Conservation (phyloP, 345 rosid species). For the Leavenworthia alabamica region DNA sequence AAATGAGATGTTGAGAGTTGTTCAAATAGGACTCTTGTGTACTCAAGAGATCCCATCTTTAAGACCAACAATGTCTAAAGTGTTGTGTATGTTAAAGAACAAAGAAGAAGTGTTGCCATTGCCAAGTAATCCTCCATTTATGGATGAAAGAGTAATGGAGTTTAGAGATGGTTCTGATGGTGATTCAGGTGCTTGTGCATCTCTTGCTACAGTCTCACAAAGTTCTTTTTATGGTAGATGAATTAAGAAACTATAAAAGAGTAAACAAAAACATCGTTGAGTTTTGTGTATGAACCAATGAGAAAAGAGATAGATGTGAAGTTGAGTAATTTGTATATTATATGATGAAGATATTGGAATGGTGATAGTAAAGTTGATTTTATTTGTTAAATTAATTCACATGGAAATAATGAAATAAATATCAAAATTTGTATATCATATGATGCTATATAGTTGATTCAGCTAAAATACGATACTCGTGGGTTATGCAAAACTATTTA, state of each 20-base stretch:
- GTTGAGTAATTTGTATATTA: not conserved
- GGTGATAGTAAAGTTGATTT: no score
- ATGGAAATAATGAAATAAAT: no score
- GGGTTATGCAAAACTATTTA: no score
- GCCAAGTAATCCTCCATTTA: conserved; percentile 79
- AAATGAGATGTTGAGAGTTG: conserved; percentile 52
- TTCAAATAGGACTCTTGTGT: conserved; percentile 77
- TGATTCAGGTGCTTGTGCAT: conserved; percentile 39
- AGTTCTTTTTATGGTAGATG: conserved; percentile 67
- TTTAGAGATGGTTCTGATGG: conserved; percentile 49
- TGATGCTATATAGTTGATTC: no score
- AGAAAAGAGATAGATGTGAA: conserved; percentile 1
- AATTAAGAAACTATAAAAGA: not conserved
- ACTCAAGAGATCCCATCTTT: conserved; percentile 65
- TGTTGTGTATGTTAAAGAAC: conserved; percentile 60
- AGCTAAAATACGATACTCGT: no score
- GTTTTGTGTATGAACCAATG: conserved; percentile 5
- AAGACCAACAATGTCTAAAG: conserved; percentile 76
- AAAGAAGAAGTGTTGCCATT: conserved; percentile 57
- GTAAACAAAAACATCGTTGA: not conserved
- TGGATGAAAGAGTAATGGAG: conserved; percentile 80
- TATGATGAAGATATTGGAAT: no score
- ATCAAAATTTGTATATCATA: no score
- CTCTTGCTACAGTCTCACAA: conserved; percentile 49
- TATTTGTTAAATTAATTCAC: no score